Evolutionary conservation across 495 filamentous ascomycete genomes (phyloP).

Genomic region (Hyaloscypha bicolor): DNA sequence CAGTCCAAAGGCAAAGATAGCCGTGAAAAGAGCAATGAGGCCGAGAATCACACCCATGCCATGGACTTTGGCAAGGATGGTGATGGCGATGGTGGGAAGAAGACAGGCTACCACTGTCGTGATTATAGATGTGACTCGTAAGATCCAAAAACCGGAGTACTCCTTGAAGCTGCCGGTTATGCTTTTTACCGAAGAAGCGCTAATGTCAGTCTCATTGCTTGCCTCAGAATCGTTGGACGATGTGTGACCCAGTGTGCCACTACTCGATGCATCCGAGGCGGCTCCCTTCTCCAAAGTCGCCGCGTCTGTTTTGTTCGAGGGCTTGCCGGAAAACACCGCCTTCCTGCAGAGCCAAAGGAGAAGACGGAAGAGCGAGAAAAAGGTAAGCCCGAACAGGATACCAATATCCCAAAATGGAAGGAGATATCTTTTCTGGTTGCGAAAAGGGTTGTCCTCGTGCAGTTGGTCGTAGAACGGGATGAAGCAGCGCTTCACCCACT

Average conservation of each 20-base stretch:
- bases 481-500: conserved; percentile 5
- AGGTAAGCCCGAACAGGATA: background rate
- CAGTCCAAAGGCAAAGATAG: conserved; percentile 9
- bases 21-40: conserved; percentile 15
- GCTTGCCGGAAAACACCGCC: background rate
- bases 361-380: background rate
- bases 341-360: background rate
- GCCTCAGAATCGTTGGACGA: too few relatives aligned
- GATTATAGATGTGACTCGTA: conserved; percentile 5
- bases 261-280: too few relatives aligned
- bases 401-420: background rate
- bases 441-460: background rate
- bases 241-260: too few relatives aligned
- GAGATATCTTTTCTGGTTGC: background rate
- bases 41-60: conserved; percentile 13
- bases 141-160: conserved; percentile 4
- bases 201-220: too few relatives aligned
- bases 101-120: conserved; percentile 14
- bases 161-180: background rate
- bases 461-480: conserved; percentile 7
- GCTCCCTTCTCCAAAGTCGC: background rate
- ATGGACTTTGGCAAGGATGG: conserved; percentile 10
- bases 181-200: too few relatives aligned
- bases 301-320: background rate
- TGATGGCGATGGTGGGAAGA: conserved; percentile 9